Evolutionary conservation across 345 rosid species (phyloP).

Genomic region (Physaria fendleri): DNA sequence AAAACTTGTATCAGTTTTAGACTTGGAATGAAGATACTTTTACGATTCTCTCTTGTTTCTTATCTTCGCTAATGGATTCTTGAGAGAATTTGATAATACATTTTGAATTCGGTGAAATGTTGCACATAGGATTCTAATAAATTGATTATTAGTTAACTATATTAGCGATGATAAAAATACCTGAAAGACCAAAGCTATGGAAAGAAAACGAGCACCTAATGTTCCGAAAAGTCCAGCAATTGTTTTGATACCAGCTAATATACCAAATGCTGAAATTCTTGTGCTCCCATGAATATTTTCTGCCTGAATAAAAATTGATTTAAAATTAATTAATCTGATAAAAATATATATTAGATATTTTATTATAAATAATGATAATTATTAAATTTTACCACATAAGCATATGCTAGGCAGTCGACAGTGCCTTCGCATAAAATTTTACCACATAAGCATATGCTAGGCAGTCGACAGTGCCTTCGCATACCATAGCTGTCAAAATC

Average conservation of each 20-base stretch:
- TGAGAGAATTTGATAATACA: too few relatives aligned
- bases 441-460: constrained; percentile 86
- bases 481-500: constrained; percentile 56
- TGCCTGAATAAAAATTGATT: constrained; percentile 41
- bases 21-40: too few relatives aligned
- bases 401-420: constrained; percentile 63
- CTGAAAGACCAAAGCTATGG: constrained; percentile 51
- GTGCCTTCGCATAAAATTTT: constrained; percentile 42
- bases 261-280: constrained; percentile 55
- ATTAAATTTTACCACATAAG: constrained; percentile 66
- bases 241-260: constrained; percentile 45
- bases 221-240: constrained; percentile 50
- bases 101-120: too few relatives aligned
- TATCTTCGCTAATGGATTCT: too few relatives aligned
- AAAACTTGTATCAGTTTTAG: too few relatives aligned
- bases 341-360: background rate
- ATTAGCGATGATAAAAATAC: too few relatives aligned
- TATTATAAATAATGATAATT: background rate
- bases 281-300: constrained; percentile 40
- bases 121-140: too few relatives aligned
- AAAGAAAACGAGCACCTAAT: constrained; percentile 62
- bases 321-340: background rate
- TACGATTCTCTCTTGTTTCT: too few relatives aligned
- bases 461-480: constrained; percentile 52
- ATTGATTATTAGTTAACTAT: too few relatives aligned